Percentiles rank a stretch among this genome's conserved stretches.
Conservation (phyloP, 2,329 filamentous ascomycete species). For the Fusarium sp. region DNA sequence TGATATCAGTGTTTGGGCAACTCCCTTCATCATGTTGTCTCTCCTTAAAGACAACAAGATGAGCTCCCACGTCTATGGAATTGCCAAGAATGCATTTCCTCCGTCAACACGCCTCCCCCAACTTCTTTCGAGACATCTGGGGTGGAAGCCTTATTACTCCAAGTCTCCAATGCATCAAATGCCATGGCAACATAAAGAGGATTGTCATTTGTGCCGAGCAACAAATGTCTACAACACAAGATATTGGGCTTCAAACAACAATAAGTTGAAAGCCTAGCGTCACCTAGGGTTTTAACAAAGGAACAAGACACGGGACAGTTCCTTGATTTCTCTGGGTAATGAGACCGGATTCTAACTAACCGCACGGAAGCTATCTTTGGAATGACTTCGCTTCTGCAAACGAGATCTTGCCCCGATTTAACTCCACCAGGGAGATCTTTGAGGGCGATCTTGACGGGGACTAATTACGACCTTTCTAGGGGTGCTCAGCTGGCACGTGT, state of each 20-base stretch:
- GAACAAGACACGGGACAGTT: constrained; percentile 6
- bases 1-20: constrained; percentile 1
- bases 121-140: constrained; percentile 23
- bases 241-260: background rate
- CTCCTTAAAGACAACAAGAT: constrained; percentile 22
- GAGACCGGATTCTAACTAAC: background rate
- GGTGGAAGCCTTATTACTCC: background rate
- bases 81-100: constrained; percentile 19
- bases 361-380: background rate
- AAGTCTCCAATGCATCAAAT: constrained; percentile 6
- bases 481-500: background rate
- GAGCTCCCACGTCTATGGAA: constrained; percentile 23
- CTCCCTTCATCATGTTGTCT: constrained; percentile 14
- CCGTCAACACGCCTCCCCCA: constrained; percentile 24
- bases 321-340: background rate
- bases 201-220: constrained; percentile 3
- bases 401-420: background rate
- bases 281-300: constrained; percentile 3
- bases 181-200: constrained; percentile 16
- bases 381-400: constrained; percentile 16
- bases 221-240: background rate
- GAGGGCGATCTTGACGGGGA: background rate
- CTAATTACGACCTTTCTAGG: background rate
- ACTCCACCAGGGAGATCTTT: constrained; percentile 17
- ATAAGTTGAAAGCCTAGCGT: background rate